Evolutionary conservation across 2,329 filamentous ascomycete genomes (phyloP).

Genomic region (Leptographium wingfieldii): DNA sequence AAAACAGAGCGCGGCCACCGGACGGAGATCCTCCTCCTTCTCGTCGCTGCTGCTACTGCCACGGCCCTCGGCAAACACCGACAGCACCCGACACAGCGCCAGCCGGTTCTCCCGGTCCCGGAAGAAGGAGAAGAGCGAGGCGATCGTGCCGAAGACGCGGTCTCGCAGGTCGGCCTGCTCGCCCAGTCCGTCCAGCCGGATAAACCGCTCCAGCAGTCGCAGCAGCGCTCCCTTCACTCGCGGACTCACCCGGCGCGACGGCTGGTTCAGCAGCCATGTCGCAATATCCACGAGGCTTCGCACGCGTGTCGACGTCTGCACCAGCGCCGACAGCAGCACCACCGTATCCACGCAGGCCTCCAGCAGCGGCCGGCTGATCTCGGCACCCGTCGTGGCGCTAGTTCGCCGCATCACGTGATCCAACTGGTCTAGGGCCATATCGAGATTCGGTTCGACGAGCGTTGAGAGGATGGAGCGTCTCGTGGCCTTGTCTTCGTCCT

Average conservation of each 20-base stretch:
- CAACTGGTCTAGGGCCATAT: conserved; percentile 35
- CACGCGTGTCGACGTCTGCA: conserved; percentile 54
- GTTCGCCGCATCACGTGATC: conserved; percentile 6
- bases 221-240: conserved; percentile 73
- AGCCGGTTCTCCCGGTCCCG: conserved; percentile 67
- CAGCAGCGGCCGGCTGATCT: conserved; percentile 59
- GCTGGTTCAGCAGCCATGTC: conserved; percentile 70
- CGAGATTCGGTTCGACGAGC: conserved; percentile 43
- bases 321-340: conserved; percentile 59
- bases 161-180: conserved; percentile 35
- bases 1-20: conserved; percentile 57
- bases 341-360: conserved; percentile 69
- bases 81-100: conserved; percentile 59
- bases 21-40: conserved; percentile 25
- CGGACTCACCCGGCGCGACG: conserved; percentile 69
- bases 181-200: conserved; percentile 40
- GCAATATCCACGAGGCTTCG: conserved; percentile 69
- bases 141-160: conserved; percentile 60
- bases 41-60: conserved; percentile 20
- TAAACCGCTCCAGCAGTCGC: conserved; percentile 67
- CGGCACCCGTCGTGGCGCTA: conserved; percentile 4
- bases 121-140: conserved; percentile 81
- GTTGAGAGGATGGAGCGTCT: conserved; percentile 31
- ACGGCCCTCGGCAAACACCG: conserved; percentile 52
- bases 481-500: no score